A percentile compares a stretch with the other conserved stretches of the same genome.
These are phyloP conservation scores for Desmodesmus armatus DNA, from an alignment of 139 green algal genomes.

Conservation along the genomic window DNA sequence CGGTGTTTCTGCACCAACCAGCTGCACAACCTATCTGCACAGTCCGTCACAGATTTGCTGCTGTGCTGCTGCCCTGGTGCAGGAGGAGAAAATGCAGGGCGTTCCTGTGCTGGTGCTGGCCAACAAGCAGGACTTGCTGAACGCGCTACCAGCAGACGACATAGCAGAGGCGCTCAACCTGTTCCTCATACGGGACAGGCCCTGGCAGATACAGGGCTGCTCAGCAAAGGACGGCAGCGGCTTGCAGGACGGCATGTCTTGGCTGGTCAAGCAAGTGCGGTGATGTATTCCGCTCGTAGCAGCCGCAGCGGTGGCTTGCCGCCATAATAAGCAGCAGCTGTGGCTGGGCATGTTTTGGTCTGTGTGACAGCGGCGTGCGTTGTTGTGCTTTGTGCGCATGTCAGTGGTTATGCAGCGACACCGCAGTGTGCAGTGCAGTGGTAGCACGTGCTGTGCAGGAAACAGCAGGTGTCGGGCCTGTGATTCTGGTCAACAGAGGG, in stretches of 20 bases:
- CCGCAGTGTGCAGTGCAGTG: too few relatives aligned
- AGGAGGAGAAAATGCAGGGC: constrained; percentile 82
- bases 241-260: constrained; percentile 78
- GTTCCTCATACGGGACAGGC: constrained; percentile 70
- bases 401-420: too few relatives aligned
- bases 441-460: too few relatives aligned
- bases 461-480: too few relatives aligned
- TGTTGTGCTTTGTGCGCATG: too few relatives aligned
- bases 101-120: constrained; percentile 84
- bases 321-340: not conserved
- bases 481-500: too few relatives aligned
- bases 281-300: not conserved
- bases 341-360: too few relatives aligned
- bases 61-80: not conserved
- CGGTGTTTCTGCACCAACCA: too few relatives aligned
- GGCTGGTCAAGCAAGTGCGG: constrained; percentile 77
- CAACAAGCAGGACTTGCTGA: constrained; percentile 88
- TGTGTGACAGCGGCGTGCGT: too few relatives aligned
- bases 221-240: constrained; percentile 73
- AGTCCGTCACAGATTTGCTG: too few relatives aligned
- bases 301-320: not conserved
- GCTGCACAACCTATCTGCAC: too few relatives aligned
- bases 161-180: constrained; percentile 75
- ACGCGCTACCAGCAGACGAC: constrained; percentile 63
- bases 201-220: constrained; percentile 82